Conservation (phyloP, 108 stramenopile genomes). For the Cylindrotheca fusiformis region DNA sequence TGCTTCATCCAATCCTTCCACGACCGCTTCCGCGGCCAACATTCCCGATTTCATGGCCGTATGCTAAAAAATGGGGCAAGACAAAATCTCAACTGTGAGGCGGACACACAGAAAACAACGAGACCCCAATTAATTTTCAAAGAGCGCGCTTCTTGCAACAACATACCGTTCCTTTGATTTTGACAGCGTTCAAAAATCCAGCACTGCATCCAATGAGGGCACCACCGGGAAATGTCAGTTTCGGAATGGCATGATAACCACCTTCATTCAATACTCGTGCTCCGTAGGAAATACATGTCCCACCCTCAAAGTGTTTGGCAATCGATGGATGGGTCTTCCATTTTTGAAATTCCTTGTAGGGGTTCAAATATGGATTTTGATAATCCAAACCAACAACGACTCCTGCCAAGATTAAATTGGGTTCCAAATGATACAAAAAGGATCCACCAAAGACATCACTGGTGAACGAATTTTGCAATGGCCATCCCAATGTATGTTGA, state of each 20-base stretch:
- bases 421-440: conserved; percentile 96
- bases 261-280: conserved; percentile 98
- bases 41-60: conserved; percentile 96
- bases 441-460: conserved; percentile 91
- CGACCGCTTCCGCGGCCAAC: conserved; percentile 91
- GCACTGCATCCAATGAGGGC: conserved; percentile 94
- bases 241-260: conserved; percentile 94
- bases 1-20: conserved; percentile 72
- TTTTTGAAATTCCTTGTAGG: conserved; percentile 98
- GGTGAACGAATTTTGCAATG: conserved; percentile 73
- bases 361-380: conserved; percentile 97
- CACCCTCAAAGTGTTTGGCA: conserved; percentile 87
- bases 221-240: conserved; percentile 94
- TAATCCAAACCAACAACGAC: conserved; percentile 98
- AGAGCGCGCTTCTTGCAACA: neutral
- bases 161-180: conserved; percentile 89
- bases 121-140: neutral
- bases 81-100: no score
- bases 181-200: conserved; percentile 97
- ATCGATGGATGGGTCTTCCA: conserved; percentile 97
- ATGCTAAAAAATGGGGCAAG: conserved; percentile 78
- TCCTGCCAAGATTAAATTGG: conserved; percentile 92
- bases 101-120: neutral
- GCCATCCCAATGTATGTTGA: conserved; percentile 98
- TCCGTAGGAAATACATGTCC: conserved; percentile 95